Percentiles rank a stretch among this genome's conserved stretches.
These are phyloP conservation scores for Gentiana dahurica DNA, from an alignment of 257 asterid genomes.

Conservation along the genomic window DNA sequence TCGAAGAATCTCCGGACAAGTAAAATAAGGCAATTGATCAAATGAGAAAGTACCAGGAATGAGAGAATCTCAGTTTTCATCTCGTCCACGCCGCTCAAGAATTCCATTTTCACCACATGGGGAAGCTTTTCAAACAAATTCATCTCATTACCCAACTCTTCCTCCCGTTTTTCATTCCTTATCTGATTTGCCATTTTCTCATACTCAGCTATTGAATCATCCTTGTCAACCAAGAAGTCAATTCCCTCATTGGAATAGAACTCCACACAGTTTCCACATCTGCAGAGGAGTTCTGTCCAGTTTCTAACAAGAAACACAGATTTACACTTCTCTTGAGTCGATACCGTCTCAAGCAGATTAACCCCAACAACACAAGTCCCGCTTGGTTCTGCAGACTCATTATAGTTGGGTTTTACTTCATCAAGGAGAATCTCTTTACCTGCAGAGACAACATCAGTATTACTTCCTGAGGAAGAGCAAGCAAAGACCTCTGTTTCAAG, in stretches of 20 bases:
- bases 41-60: slow-evolving; percentile 45
- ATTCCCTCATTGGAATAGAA: slow-evolving; percentile 52
- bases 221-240: slow-evolving; percentile 61
- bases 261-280: slow-evolving; percentile 48
- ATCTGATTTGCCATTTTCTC: slow-evolving; percentile 69
- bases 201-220: slow-evolving; percentile 87
- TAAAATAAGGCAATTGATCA: background rate
- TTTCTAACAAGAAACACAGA: slow-evolving; percentile 59
- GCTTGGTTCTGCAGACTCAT: no score
- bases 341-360: no score
- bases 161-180: slow-evolving; percentile 66
- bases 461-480: no score
- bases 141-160: slow-evolving; percentile 54
- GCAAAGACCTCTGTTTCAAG: no score
- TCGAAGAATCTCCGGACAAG: no score
- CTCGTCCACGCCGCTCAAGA: slow-evolving; percentile 71
- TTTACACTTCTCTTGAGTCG: slow-evolving; percentile 25
- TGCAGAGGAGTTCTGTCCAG: slow-evolving; percentile 80
- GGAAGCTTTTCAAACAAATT: slow-evolving; percentile 61
- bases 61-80: slow-evolving; percentile 67
- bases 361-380: no score
- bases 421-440: no score
- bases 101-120: slow-evolving; percentile 78
- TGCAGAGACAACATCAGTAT: no score
- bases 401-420: no score